These are phyloP conservation scores for Ophiostoma pallidulum DNA, from an alignment of 2,329 filamentous ascomycete genomes.

Conservation along the genomic window DNA sequence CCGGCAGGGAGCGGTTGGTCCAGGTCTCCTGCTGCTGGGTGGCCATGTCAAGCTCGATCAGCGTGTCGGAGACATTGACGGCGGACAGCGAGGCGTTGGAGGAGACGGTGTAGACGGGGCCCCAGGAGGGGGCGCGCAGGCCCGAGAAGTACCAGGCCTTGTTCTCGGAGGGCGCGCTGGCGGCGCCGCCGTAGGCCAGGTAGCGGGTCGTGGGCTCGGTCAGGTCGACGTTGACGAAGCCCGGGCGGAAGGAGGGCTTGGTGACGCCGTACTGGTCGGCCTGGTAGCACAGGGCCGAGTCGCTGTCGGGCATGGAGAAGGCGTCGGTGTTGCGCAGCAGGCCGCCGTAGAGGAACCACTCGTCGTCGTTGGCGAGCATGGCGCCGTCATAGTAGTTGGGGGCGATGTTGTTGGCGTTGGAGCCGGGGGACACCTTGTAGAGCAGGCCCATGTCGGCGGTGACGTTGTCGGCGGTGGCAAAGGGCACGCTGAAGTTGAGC, in stretches of 20 bases:
- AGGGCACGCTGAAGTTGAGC: slow-evolving; percentile 49
- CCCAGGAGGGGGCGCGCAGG: slow-evolving; percentile 40
- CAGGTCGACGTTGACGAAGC: slow-evolving; percentile 34
- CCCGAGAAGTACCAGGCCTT: slow-evolving; percentile 64
- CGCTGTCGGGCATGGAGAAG: slow-evolving; percentile 29
- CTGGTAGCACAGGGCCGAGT: slow-evolving; percentile 43
- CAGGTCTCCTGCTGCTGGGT: slow-evolving; percentile 42
- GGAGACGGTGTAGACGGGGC: slow-evolving; percentile 34
- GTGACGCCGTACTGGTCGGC: slow-evolving; percentile 41
- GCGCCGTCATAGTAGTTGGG: slow-evolving; percentile 53
- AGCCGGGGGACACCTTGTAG: slow-evolving; percentile 37
- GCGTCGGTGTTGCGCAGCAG: slow-evolving; percentile 28
- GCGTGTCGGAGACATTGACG: slow-evolving; percentile 39
- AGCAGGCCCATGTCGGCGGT: slow-evolving; percentile 40
- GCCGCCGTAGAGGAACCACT: slow-evolving; percentile 58
- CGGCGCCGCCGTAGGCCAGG: slow-evolving; percentile 53
- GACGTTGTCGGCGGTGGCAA: slow-evolving; percentile 43
- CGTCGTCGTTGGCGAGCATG: slow-evolving; percentile 54
- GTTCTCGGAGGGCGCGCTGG: slow-evolving; percentile 59
- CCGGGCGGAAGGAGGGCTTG: slow-evolving; percentile 32
- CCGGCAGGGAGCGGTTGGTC: slow-evolving; percentile 46
- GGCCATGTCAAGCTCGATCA: slow-evolving; percentile 54
- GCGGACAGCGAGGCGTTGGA: slow-evolving; percentile 30
- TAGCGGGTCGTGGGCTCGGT: slow-evolving; percentile 46
- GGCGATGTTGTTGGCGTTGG: slow-evolving; percentile 38